Percentiles rank a stretch among this genome's conserved stretches.
phyloP scores from a whole-genome alignment of 257 asterid genomes.

The Fraxinus quadrangulata region DNA sequence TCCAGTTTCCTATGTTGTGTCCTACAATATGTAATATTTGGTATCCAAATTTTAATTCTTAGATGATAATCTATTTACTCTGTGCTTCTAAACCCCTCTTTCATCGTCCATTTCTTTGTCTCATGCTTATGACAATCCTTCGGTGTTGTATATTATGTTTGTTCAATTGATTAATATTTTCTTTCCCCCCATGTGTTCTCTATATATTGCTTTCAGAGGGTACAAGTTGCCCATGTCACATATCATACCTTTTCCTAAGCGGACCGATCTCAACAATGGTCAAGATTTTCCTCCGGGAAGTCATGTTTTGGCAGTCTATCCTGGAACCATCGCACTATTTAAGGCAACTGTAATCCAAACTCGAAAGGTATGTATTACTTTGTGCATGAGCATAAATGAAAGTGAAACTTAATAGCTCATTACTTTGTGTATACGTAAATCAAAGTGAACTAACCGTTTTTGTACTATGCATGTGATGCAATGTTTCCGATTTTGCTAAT shows the following conservation, averaged over 20 bases:
- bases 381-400: constrained; percentile 8
- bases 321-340: constrained; percentile 90
- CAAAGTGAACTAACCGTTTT: constrained; percentile 32
- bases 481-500: constrained; percentile 30
- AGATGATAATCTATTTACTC: background rate
- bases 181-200: background rate
- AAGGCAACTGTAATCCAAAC: constrained; percentile 90
- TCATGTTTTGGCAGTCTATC: constrained; percentile 94
- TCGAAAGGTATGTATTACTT: constrained; percentile 64
- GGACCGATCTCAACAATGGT: constrained; percentile 63
- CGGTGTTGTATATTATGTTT: background rate
- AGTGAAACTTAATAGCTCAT: background rate
- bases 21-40: too few species aligned
- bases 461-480: constrained; percentile 28
- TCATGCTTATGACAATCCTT: background rate
- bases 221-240: constrained; percentile 93
- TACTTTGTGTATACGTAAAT: background rate
- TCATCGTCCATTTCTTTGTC: background rate
- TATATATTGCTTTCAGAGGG: constrained; percentile 57
- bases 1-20: too few species aligned
- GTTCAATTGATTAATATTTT: background rate
- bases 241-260: constrained; percentile 86
- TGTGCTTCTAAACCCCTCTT: background rate
- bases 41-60: background rate
- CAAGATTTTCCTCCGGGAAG: constrained; percentile 84